Evolutionary conservation across 768 basidiomycete genomes (phyloP).

Genomic region (Phylloporus arenicola): DNA sequence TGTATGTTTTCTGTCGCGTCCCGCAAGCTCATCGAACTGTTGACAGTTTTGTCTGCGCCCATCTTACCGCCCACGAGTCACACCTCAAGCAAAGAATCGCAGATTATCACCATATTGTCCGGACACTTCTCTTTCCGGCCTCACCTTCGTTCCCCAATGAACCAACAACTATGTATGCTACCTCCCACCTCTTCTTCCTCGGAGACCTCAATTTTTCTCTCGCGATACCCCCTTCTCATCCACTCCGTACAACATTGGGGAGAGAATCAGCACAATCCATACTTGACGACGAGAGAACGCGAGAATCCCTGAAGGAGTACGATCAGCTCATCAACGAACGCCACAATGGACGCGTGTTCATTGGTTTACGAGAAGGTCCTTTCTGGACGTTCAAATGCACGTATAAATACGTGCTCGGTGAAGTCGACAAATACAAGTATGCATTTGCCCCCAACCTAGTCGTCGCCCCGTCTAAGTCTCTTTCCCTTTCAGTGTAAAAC

Average conservation of each 20-base stretch:
- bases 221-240: conserved; percentile 51
- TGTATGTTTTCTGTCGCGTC: neutral
- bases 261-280: conserved; percentile 37
- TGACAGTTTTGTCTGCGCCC: conserved; percentile 82
- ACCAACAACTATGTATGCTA: conserved; percentile 65
- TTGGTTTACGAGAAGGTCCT: conserved; percentile 77
- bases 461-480: neutral
- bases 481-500: conserved; percentile 44
- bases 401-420: conserved; percentile 81
- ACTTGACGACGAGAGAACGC: conserved; percentile 44
- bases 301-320: conserved; percentile 60
- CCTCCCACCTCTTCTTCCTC: conserved; percentile 88
- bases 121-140: conserved; percentile 72
- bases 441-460: conserved; percentile 15
- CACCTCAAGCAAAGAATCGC: conserved; percentile 61
- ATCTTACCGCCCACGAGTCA: conserved; percentile 78
- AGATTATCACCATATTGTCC: conserved; percentile 79
- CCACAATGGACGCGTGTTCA: conserved; percentile 58
- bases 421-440: conserved; percentile 78
- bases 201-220: conserved; percentile 94
- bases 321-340: conserved; percentile 69
- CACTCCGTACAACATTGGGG: conserved; percentile 34
- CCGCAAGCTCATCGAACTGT: neutral
- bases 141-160: conserved; percentile 34
- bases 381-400: conserved; percentile 88